These are phyloP conservation scores for Vaccinium darrowii DNA, from an alignment of 148 eudicot genomes.

Conservation along the genomic window DNA sequence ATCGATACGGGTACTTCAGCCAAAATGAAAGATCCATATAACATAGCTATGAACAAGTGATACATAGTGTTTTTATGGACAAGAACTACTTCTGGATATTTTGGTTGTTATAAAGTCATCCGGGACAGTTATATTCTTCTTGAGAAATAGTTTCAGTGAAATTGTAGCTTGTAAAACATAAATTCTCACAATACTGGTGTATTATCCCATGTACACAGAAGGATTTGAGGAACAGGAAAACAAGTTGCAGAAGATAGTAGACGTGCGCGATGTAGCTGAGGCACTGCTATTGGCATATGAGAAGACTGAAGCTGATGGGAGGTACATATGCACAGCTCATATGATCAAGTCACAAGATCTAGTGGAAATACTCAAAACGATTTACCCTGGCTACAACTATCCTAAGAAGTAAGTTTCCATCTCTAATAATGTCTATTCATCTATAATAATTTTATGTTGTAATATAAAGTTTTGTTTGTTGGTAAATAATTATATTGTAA, in stretches of 20 bases:
- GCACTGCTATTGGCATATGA: constrained; percentile 65
- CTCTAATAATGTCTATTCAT: not conserved
- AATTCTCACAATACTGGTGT: not conserved
- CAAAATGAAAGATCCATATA: too few species aligned
- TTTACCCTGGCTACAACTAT: constrained; percentile 38
- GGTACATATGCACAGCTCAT: constrained; percentile 65
- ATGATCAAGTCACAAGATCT: constrained; percentile 36
- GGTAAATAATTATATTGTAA: not conserved
- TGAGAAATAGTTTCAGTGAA: not conserved
- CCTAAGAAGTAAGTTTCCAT: constrained; percentile 38
- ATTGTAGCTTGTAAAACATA: not conserved
- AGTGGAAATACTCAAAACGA: constrained; percentile 37
- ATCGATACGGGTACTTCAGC: too few species aligned
- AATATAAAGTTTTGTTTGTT: not conserved
- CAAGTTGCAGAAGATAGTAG: constrained; percentile 46
- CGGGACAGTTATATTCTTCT: not conserved
- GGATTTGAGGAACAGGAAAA: constrained; percentile 48
- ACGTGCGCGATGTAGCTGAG: constrained; percentile 79
- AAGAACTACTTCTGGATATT: not conserved
- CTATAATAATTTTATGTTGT: not conserved
- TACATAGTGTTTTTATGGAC: not conserved
- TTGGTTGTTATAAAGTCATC: not conserved
- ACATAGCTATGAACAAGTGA: not conserved
- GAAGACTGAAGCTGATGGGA: constrained; percentile 74
- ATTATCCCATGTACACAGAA: constrained; percentile 31